Percentiles rank a stretch among this genome's conserved stretches.
These are phyloP conservation scores for Solanum appendiculatum DNA, from an alignment of 257 asterid genomes.

Conservation along the genomic window DNA sequence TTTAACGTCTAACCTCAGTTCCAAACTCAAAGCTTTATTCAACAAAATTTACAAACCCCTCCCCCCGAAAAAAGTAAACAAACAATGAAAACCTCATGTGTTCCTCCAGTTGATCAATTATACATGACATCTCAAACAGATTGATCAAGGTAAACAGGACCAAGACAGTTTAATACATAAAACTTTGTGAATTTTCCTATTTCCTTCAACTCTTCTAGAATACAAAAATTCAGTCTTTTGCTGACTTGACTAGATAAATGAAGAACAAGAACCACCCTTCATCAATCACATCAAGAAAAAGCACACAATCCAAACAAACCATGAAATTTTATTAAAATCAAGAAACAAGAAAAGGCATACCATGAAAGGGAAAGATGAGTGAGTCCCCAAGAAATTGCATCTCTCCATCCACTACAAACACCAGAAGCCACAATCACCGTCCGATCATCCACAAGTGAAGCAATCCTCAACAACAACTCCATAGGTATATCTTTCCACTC, in stretches of 20 bases:
- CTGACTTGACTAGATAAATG: neutral
- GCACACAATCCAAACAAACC: neutral
- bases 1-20: neutral
- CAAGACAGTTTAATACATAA: neutral
- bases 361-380: conserved; percentile 76
- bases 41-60: neutral
- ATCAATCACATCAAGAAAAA: neutral
- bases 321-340: neutral
- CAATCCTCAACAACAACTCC: conserved; percentile 76
- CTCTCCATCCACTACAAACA: conserved; percentile 97
- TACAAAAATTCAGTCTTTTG: neutral
- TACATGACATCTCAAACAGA: neutral
- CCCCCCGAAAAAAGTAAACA: neutral
- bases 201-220: neutral
- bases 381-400: conserved; percentile 79
- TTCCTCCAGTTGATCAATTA: neutral
- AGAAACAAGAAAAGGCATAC: conserved; percentile 22
- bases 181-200: neutral
- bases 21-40: neutral
- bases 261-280: neutral
- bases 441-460: conserved; percentile 74
- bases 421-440: conserved; percentile 88
- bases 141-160: neutral
- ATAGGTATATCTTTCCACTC: conserved; percentile 96
- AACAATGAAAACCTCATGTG: neutral